A percentile compares a stretch with the other conserved stretches of the same genome.
Conservation (phyloP, 2,329 filamentous ascomycete genomes). For the Lomentospora prolificans region DNA sequence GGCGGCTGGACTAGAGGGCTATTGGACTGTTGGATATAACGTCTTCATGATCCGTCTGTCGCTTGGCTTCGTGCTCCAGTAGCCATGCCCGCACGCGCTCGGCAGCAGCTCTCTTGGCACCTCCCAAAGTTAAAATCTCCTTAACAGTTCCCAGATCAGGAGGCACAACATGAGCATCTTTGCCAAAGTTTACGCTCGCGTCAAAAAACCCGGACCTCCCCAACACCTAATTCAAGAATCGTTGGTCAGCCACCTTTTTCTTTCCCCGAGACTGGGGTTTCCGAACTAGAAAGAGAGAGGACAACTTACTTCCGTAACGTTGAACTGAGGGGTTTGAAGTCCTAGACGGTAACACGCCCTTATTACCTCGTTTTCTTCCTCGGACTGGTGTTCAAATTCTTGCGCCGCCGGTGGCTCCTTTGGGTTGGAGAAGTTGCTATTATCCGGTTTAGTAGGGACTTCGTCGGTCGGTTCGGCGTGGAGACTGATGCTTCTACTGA, state of each 20-base stretch:
- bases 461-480: no score
- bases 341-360: neutral
- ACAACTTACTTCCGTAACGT: neutral
- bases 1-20: no score
- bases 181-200: neutral
- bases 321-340: neutral
- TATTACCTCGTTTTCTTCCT: neutral
- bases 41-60: no score
- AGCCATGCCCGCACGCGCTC: conserved; percentile 8
- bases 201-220: neutral
- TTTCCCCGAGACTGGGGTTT: no score
- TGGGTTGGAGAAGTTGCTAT: no score
- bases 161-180: conserved; percentile 18
- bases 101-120: conserved; percentile 29
- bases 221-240: neutral
- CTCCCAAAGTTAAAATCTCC: conserved; percentile 21
- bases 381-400: no score
- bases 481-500: no score
- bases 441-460: no score
- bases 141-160: conserved; percentile 22
- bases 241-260: no score
- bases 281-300: no score
- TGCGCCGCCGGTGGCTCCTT: no score
- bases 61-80: conserved; percentile 19
- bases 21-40: no score